Conservation (phyloP, 768 basidiomycete species). For the Cystobasidium tubakii region DNA sequence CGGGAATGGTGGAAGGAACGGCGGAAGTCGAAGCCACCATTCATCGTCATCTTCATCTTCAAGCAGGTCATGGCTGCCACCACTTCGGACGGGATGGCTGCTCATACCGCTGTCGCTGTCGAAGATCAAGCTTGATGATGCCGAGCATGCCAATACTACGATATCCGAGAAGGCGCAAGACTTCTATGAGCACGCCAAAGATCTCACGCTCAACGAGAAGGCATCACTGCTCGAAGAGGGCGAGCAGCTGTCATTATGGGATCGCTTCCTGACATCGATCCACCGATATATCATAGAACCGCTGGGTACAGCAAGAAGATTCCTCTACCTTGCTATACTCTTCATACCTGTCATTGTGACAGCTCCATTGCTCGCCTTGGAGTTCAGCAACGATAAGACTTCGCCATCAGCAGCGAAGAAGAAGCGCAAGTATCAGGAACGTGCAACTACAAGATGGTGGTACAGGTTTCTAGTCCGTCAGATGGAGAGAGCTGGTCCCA, state of each 20-base stretch:
- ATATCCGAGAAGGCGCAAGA: background rate
- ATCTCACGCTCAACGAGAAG: slow-evolving; percentile 10
- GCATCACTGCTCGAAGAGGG: slow-evolving; percentile 7
- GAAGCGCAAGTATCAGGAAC: slow-evolving; percentile 50
- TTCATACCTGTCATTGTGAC: slow-evolving; percentile 82
- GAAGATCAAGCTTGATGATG: background rate
- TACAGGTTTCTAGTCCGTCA: slow-evolving; percentile 76
- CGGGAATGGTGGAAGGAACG: background rate
- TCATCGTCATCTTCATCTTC: no score
- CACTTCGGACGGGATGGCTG: background rate
- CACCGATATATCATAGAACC: slow-evolving; percentile 67
- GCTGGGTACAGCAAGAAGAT: slow-evolving; percentile 70
- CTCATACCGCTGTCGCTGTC: slow-evolving; percentile 2
- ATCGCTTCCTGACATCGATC: background rate
- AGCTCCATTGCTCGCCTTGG: slow-evolving; percentile 70
- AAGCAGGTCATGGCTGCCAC: background rate
- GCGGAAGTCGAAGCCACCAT: background rate
- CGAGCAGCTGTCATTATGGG: background rate
- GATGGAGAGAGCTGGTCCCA: slow-evolving; percentile 94
- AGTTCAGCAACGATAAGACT: slow-evolving; percentile 36
- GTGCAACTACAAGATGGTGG: slow-evolving; percentile 70
- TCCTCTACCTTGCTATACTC: slow-evolving; percentile 71
- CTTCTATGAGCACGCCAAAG: slow-evolving; percentile 5
- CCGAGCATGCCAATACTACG: background rate
- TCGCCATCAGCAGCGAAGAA: background rate